Conservation (phyloP, 2,329 filamentous ascomycete species). For the Cladorrhinum sp. region DNA sequence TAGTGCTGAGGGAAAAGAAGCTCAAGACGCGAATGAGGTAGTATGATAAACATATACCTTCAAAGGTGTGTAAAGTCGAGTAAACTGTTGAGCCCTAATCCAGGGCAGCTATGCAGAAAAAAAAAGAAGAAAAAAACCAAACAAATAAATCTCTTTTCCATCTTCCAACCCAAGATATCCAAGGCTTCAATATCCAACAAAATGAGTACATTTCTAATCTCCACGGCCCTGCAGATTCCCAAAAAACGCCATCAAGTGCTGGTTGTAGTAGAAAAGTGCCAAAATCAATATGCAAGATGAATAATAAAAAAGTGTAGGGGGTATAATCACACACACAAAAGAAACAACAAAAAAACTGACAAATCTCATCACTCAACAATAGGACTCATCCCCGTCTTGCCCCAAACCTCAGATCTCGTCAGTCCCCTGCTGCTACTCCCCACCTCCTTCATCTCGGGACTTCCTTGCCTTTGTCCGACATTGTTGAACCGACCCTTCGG, state of each 20-base stretch:
- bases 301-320: not conserved
- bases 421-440: not conserved
- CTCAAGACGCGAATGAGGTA: too few species aligned
- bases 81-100: too few species aligned
- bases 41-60: too few species aligned
- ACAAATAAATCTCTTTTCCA: too few species aligned
- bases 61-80: too few species aligned
- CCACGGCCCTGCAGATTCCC: too few species aligned
- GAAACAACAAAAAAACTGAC: not conserved
- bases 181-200: too few species aligned
- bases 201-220: too few species aligned
- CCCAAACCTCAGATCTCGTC: slow-evolving; percentile 11
- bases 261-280: not conserved
- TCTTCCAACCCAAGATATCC: too few species aligned
- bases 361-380: slow-evolving; percentile 13
- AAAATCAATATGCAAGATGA: not conserved
- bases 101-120: too few species aligned
- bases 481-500: slow-evolving; percentile 6
- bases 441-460: not conserved
- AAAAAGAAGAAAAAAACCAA: too few species aligned
- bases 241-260: not conserved
- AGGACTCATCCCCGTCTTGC: slow-evolving; percentile 19
- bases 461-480: not conserved
- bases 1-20: too few species aligned
- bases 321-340: not conserved